Percentiles rank a stretch among this genome's conserved stretches.
These are phyloP conservation scores for Eimeria mitis DNA, from an alignment of 169 alveolate genomes.

Conservation along the genomic window DNA sequence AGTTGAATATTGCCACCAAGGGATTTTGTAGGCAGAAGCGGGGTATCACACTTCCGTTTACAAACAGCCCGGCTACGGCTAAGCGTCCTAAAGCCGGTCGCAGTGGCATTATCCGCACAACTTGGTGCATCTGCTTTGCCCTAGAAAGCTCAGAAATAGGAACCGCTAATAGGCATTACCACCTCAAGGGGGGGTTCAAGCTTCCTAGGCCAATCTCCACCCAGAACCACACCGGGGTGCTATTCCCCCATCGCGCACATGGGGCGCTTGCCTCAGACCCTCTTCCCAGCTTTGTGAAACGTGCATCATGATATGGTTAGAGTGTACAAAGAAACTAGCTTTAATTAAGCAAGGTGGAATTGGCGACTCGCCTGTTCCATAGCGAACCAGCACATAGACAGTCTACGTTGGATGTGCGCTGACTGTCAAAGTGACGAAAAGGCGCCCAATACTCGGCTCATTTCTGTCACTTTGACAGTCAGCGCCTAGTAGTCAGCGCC, in stretches of 20 bases:
- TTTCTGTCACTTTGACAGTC: no score
- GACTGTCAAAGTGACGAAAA: not conserved
- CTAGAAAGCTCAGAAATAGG: not conserved
- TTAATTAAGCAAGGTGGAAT: not conserved
- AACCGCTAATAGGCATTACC: not conserved
- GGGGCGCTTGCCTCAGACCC: not conserved
- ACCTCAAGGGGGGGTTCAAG: not conserved
- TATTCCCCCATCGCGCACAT: not conserved
- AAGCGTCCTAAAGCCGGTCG: not conserved
- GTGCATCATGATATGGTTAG: not conserved
- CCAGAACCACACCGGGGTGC: not conserved
- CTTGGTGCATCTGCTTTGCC: not conserved
- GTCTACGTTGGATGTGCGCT: not conserved
- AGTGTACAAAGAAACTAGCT: not conserved
- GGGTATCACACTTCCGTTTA: not conserved
- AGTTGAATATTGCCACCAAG: not conserved
- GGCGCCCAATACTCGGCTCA: not conserved
- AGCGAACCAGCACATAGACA: not conserved
- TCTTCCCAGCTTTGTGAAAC: not conserved
- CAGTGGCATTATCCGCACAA: not conserved
- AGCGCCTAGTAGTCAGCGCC: no score
- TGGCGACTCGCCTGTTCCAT: not conserved
- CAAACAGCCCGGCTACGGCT: not conserved
- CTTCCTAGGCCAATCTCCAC: not conserved
- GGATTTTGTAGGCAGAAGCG: not conserved